Percentiles rank a stretch among this genome's conserved stretches.
Evolutionary conservation across 352 stramenopile genomes (phyloP).

Genomic region (Phytophthora litchii): DNA sequence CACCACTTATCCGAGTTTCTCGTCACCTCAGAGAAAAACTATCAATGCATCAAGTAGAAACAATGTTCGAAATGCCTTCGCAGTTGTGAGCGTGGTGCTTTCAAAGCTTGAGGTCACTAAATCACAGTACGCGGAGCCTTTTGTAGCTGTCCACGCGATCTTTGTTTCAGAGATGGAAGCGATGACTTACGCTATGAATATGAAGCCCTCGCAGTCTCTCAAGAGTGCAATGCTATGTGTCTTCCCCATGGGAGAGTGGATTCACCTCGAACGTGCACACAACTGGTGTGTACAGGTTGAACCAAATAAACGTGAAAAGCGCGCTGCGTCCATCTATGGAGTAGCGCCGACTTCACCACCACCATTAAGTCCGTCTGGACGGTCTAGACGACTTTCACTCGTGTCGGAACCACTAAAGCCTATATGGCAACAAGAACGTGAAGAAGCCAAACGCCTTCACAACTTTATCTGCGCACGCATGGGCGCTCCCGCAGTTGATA

Average conservation of each 20-base stretch:
- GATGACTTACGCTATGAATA: conserved; percentile 44
- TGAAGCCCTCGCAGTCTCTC: conserved; percentile 35
- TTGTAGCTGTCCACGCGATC: conserved; percentile 56
- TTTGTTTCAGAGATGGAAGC: conserved; percentile 56
- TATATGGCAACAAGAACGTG: conserved; percentile 53
- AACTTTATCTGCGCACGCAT: conserved; percentile 74
- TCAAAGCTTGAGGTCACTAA: conserved; percentile 50
- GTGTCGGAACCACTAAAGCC: conserved; percentile 5
- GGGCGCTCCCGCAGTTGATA: conserved; percentile 28
- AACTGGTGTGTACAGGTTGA: conserved; percentile 76
- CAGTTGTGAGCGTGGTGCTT: conserved; percentile 61
- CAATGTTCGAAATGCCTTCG: conserved; percentile 33
- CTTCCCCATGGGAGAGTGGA: conserved; percentile 48
- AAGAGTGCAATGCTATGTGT: conserved; percentile 70
- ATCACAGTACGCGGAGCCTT: conserved; percentile 50
- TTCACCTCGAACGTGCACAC: conserved; percentile 62
- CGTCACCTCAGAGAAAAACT: conserved; percentile 11
- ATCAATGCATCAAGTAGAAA: background rate
- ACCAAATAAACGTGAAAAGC: conserved; percentile 50
- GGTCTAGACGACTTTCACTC: conserved; percentile 5
- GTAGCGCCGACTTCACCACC: background rate
- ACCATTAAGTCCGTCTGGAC: conserved; percentile 1
- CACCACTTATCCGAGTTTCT: conserved; percentile 11
- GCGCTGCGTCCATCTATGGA: conserved; percentile 7
- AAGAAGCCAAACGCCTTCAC: conserved; percentile 59